Base-by-base conservation (phyloP, 352 stramenopile species). In the Hyaloperonospora arabidopsidis region DNA sequence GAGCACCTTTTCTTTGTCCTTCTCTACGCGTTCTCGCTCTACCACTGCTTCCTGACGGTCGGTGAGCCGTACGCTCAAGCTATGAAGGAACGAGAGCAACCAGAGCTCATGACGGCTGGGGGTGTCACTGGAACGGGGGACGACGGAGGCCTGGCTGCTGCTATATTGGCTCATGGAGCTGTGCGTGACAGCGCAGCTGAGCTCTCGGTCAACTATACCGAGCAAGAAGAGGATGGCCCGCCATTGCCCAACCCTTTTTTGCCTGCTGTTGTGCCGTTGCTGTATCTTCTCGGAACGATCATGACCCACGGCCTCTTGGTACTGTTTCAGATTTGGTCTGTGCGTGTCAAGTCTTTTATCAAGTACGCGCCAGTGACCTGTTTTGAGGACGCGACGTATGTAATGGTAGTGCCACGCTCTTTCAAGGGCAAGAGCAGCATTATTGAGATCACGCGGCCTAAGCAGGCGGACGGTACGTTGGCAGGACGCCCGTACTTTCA, bases 201-300 rank as follows among this genome's bases (percentile, higher is more conserved):
- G 19, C 53, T 72, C 10, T 63, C 59, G 18, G 66, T 86, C 36
- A 87, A 86, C 60, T 75, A 79, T 59, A 87, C 76, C 38, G 56
- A 75, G 35, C 61, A 72, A 45, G 72, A 86, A 14, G 68, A 83
- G 46, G 76, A 86, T 5, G 78, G 74, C 0, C 77, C 81, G 35
- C 79, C 84, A 25, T 59, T 97, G 45, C 89, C 89, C 0, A 96
- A 95, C 58, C 86, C 86, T 45, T 97, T 94, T 61, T 61, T 97
- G 45, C 89, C 89, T 17, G 86, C 67, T 11, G 96, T 96, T 50
- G 83, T 92, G 53, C 85, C 89, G 5, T 57, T 96, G 49, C 69
- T 97, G n/a, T 93, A 80, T 49, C 63, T 96, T 49, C 58, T 94
- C 23, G 69, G 59, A 25, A 88, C 87, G 5, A 65, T 89, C 36